Percentiles rank a stretch among this genome's conserved stretches.
phyloP scores from a whole-genome alignment of 192 early-diverging fungal genomes.

The Thamnidium elegans region DNA sequence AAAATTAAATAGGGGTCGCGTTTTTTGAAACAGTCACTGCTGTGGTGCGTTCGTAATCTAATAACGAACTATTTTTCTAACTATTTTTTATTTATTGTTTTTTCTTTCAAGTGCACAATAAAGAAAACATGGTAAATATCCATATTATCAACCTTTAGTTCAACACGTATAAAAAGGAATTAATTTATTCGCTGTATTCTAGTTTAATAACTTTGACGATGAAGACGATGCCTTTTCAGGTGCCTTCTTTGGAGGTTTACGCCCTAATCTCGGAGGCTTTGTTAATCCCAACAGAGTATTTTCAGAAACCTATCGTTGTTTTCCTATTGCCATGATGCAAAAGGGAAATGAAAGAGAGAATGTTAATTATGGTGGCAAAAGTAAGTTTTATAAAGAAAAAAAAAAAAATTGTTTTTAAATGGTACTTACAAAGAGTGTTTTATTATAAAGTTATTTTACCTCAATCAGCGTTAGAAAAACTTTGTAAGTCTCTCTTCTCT shows the following conservation, averaged over 20 bases:
- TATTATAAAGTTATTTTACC: slow-evolving; percentile 66
- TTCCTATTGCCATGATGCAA: slow-evolving; percentile 73
- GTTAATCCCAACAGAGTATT: slow-evolving; percentile 42
- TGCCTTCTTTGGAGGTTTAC: slow-evolving; percentile 17
- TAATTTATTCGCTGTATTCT: background rate
- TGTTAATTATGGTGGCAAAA: slow-evolving; percentile 79
- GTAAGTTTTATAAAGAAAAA: slow-evolving; percentile 41
- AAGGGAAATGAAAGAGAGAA: slow-evolving; percentile 68
- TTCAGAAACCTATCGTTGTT: slow-evolving; percentile 60
- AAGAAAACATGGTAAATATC: too few relatives aligned
- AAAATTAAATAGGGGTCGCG: too few relatives aligned
- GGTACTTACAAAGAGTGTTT: background rate
- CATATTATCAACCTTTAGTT: too few relatives aligned
- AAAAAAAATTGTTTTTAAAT: background rate
- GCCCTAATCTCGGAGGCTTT: slow-evolving; percentile 20
- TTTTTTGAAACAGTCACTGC: too few relatives aligned
- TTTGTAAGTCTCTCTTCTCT: slow-evolving; percentile 54
- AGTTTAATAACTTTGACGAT: slow-evolving; percentile 10
- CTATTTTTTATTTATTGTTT: too few relatives aligned
- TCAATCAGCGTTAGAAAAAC: slow-evolving; percentile 67
- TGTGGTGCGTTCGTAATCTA: too few relatives aligned
- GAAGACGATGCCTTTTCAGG: slow-evolving; percentile 35
- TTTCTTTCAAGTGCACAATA: too few relatives aligned
- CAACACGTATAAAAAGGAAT: too few relatives aligned
- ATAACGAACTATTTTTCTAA: too few relatives aligned